A percentile compares a stretch with the other conserved stretches of the same genome.
Evolutionary conservation across 1,284 basidiomycete species (phyloP).

Genomic region (Exobasidium cylindrosporum): DNA sequence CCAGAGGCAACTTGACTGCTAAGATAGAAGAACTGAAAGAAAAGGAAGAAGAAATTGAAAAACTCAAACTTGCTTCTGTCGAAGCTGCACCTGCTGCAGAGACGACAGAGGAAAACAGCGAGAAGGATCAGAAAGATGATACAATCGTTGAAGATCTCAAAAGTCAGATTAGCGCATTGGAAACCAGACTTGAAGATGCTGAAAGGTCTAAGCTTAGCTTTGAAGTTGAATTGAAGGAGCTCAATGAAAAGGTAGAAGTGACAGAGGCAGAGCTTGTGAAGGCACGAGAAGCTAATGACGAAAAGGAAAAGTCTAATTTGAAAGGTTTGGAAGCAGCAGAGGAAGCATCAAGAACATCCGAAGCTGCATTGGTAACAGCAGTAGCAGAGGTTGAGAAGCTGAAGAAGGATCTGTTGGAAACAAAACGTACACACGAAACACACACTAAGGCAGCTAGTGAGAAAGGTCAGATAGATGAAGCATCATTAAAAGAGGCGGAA

Average conservation of each 20-base stretch:
- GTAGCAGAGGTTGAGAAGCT: neutral
- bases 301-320: neutral
- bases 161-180: neutral
- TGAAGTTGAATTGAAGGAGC: neutral
- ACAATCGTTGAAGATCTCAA: neutral
- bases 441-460: neutral
- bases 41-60: conserved; percentile 6
- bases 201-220: neutral
- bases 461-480: neutral
- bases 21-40: neutral
- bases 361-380: neutral
- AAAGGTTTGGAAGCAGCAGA: neutral
- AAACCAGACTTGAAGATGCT: neutral
- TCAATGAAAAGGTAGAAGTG: neutral
- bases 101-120: neutral
- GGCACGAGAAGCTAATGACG: neutral
- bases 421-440: neutral
- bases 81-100: neutral
- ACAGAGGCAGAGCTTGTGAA: neutral
- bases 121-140: neutral
- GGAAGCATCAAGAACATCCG: neutral
- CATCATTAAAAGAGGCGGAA: neutral
- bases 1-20: neutral
- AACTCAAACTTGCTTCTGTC: neutral
- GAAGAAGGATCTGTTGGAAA: neutral